Conservation (phyloP, 257 asterid species). For the Solanum sejunctum region DNA sequence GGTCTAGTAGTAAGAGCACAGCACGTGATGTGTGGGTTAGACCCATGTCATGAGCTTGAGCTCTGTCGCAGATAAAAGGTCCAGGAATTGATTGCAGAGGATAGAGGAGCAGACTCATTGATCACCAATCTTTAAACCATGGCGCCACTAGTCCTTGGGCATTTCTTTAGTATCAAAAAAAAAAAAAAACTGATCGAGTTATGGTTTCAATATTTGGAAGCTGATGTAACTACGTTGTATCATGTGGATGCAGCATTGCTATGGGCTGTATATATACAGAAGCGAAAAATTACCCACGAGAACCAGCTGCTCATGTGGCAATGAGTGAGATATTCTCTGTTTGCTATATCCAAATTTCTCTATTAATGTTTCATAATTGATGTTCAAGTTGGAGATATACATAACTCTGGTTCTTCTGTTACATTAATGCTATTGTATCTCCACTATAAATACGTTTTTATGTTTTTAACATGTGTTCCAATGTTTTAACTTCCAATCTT, state of each 20-base stretch:
- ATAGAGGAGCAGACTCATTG: background rate
- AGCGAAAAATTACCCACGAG: conserved; percentile 91
- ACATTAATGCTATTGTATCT: background rate
- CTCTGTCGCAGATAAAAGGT: background rate
- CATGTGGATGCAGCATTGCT: conserved; percentile 62
- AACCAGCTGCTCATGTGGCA: conserved; percentile 99
- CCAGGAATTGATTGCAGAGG: background rate
- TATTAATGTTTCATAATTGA: background rate
- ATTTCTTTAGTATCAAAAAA: background rate
- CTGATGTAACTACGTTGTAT: conserved; percentile 1
- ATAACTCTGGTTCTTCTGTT: background rate
- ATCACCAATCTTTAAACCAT: background rate
- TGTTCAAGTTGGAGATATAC: background rate
- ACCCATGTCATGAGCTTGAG: background rate
- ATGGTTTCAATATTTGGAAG: background rate
- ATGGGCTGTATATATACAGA: conserved; percentile 92
- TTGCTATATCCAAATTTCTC: background rate
- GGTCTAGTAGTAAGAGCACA: background rate
- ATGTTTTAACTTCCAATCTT: background rate
- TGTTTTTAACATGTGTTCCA: background rate
- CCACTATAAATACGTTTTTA: background rate
- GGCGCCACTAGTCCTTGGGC: background rate
- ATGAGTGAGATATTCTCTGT: conserved; percentile 48
- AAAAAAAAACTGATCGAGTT: background rate
- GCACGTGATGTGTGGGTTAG: background rate